Evolutionary conservation across 768 basidiomycete genomes (phyloP).

Genomic region (Suillus occidentalis): DNA sequence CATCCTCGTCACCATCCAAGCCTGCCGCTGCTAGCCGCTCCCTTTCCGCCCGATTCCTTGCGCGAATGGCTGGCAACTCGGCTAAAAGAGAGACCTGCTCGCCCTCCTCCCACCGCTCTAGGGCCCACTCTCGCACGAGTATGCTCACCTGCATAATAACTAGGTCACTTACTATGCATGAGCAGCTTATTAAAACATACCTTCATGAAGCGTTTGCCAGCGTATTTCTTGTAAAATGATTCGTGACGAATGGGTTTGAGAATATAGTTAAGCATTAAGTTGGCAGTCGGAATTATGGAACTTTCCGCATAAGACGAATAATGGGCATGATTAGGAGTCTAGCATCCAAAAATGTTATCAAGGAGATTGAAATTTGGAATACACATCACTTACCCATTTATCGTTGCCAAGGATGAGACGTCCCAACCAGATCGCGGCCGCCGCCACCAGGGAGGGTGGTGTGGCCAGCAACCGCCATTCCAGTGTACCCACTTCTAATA

Average conservation of each 20-base stretch:
- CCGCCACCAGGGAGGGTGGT: constrained; percentile 78
- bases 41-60: constrained; percentile 45
- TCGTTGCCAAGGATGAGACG: constrained; percentile 74
- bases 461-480: constrained; percentile 77
- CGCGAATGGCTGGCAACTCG: constrained; percentile 62
- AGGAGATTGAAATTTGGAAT: background rate
- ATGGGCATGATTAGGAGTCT: constrained; percentile 85
- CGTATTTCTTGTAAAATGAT: constrained; percentile 87
- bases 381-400: constrained; percentile 73
- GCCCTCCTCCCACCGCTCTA: constrained; percentile 69
- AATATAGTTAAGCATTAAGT: constrained; percentile 86
- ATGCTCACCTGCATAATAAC: constrained; percentile 61
- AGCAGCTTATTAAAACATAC: constrained; percentile 37
- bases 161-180: constrained; percentile 5
- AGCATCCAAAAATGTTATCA: constrained; percentile 15
- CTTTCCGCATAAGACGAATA: constrained; percentile 85
- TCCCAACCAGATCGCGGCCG: constrained; percentile 85
- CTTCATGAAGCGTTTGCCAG: constrained; percentile 81
- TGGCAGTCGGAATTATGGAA: constrained; percentile 77
- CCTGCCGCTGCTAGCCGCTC: constrained; percentile 22
- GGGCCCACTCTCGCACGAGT: constrained; percentile 84
- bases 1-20: constrained; percentile 11
- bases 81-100: constrained; percentile 55
- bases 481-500: constrained; percentile 82
- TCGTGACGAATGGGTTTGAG: constrained; percentile 71